phyloP scores from a whole-genome alignment of 495 filamentous ascomycete genomes.

The Daldinia childiae region DNA sequence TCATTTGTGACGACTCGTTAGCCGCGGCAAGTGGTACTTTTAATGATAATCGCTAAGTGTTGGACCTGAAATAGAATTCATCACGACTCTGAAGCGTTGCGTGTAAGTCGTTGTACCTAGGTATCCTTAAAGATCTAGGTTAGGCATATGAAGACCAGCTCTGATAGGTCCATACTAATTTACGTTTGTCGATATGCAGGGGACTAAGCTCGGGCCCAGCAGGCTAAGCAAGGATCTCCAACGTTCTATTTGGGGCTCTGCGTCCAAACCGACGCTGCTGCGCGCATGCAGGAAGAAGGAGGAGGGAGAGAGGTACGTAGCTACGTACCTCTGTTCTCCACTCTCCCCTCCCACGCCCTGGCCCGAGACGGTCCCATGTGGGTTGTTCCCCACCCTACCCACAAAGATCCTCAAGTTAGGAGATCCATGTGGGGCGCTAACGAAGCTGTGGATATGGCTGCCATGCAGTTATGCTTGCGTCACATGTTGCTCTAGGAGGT shows the following conservation, averaged over 20 bases:
- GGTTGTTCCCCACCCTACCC: constrained; percentile 23
- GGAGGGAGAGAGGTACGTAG: too few species aligned
- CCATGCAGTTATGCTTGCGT: constrained; percentile 41
- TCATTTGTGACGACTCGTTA: constrained; percentile 10
- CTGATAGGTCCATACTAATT: constrained; percentile 31
- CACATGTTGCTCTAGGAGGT: constrained; percentile 36
- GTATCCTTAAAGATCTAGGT: constrained; percentile 10
- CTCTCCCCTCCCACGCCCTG: not conserved
- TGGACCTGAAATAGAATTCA: not conserved
- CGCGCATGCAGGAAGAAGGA: constrained; percentile 14
- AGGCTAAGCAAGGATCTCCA: constrained; percentile 38
- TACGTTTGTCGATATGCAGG: constrained; percentile 43
- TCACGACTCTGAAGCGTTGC: not conserved
- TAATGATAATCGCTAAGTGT: not conserved
- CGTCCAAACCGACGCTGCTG: constrained; percentile 32
- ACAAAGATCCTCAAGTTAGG: constrained; percentile 38
- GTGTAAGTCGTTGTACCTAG: constrained; percentile 1
- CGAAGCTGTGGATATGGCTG: constrained; percentile 35
- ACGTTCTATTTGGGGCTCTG: constrained; percentile 46
- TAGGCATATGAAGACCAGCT: not conserved
- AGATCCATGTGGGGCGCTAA: constrained; percentile 38
- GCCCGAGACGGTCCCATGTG: constrained; percentile 43
- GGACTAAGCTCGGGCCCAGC: constrained; percentile 34
- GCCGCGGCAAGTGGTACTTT: not conserved
- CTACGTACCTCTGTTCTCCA: constrained; percentile 7